These are phyloP conservation scores for Aleurites moluccanus DNA, from an alignment of 441 rosid genomes.

Conservation along the genomic window DNA sequence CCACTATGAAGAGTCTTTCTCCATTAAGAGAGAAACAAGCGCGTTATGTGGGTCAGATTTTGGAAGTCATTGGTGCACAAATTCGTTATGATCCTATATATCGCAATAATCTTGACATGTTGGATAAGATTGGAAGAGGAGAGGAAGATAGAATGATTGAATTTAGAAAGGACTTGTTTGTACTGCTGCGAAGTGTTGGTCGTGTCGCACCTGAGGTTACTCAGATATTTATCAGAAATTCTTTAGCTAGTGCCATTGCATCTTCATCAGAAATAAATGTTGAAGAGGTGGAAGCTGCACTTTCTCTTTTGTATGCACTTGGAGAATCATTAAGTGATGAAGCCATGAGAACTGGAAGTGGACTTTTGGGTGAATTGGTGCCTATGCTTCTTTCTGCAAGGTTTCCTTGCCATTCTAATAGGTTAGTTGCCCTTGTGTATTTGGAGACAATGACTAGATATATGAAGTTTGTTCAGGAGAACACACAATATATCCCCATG, in stretches of 20 bases:
- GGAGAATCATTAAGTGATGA: conserved; percentile 86
- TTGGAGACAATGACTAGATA: conserved; percentile 81
- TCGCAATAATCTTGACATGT: conserved; percentile 60
- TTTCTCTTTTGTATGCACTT: conserved; percentile 82
- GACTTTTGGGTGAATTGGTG: conserved; percentile 68
- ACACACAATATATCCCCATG: conserved; percentile 60
- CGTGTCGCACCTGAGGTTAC: conserved; percentile 88
- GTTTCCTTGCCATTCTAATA: conserved; percentile 82
- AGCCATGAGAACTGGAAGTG: conserved; percentile 65
- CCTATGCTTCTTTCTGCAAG: conserved; percentile 68
- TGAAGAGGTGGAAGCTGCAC: conserved; percentile 95
- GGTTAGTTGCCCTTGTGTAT: conserved; percentile 85
- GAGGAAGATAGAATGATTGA: conserved; percentile 91
- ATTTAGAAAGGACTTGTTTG: conserved; percentile 79
- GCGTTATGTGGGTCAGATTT: conserved; percentile 62
- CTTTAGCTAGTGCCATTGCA: conserved; percentile 60
- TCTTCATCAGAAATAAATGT: conserved; percentile 67
- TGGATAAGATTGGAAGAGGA: conserved; percentile 88
- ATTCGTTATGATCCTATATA: conserved; percentile 70
- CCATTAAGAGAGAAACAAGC: conserved; percentile 68
- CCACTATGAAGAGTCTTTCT: conserved; percentile 70
- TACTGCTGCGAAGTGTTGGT: conserved; percentile 76
- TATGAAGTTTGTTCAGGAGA: conserved; percentile 76
- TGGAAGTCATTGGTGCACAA: conserved; percentile 78
- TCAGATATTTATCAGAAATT: conserved; percentile 67